phyloP scores from a whole-genome alignment of 2,329 filamentous ascomycete genomes.

The Exophiala sideris region DNA sequence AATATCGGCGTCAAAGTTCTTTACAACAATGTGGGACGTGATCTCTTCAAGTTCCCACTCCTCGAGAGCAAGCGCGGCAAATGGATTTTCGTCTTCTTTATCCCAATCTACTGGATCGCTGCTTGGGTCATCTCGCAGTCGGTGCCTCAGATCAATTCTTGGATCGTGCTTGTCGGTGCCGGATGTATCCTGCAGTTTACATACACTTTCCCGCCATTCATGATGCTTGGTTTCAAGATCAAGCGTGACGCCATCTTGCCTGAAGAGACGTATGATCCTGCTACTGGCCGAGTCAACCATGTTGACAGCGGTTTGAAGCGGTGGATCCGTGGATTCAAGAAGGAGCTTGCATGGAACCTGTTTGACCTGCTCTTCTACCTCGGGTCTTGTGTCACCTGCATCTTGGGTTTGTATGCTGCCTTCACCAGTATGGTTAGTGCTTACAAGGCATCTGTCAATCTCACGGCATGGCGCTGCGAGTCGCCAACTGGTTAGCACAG shows the following conservation, averaged over 20 bases:
- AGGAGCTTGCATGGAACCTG: slow-evolving; percentile 29
- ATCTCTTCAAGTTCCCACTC: slow-evolving; percentile 17
- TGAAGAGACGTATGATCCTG: slow-evolving; percentile 27
- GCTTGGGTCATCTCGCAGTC: slow-evolving; percentile 45
- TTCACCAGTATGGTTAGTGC: slow-evolving; percentile 30
- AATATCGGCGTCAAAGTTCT: slow-evolving; percentile 41
- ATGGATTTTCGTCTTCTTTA: slow-evolving; percentile 25
- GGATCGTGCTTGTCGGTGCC: slow-evolving; percentile 42
- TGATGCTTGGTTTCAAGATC: slow-evolving; percentile 32
- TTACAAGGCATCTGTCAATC: slow-evolving; percentile 25
- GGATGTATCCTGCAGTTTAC: slow-evolving; percentile 46
- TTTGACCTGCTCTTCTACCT: slow-evolving; percentile 31
- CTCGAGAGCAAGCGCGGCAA: slow-evolving; percentile 19
- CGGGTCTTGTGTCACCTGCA: slow-evolving; percentile 27
- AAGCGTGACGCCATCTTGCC: slow-evolving; percentile 30
- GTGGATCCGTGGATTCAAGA: slow-evolving; percentile 29
- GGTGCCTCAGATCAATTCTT: slow-evolving; percentile 42
- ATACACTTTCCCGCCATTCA: slow-evolving; percentile 44
- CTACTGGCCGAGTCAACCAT: slow-evolving; percentile 23
- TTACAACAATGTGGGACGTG: slow-evolving; percentile 22
- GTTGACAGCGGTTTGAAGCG: slow-evolving; percentile 18
- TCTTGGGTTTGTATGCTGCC: slow-evolving; percentile 29
- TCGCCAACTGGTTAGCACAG: slow-evolving; percentile 14
- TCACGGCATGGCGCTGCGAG: slow-evolving; percentile 20
- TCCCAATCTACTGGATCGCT: slow-evolving; percentile 45